Evolutionary conservation across 352 stramenopile genomes (phyloP), one percentile per base, ranked within the genome.

Genomic region (Globisporangium solare): DNA sequence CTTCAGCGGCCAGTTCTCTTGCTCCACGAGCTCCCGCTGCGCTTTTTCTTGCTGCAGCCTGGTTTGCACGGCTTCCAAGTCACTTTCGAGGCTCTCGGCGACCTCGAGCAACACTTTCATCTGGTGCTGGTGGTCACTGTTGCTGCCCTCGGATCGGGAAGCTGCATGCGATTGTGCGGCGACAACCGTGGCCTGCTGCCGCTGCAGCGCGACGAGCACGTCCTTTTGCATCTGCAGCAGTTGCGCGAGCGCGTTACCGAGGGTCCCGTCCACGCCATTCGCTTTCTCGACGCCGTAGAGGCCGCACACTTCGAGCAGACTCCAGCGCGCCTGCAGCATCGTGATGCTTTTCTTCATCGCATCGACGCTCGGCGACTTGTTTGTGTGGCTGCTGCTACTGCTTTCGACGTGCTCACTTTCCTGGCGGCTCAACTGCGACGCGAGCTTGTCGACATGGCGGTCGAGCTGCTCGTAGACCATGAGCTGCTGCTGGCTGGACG

Each of bases 41-140:
- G 68, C 54, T 54, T 79, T 79, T 56, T 90, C 79, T 12, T 73
- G 55, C 13, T 84, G 66, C 3, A 81, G 70, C 3, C 69, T 62
- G 2, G 63, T 50, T 39, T 85, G 73, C 1, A 76, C 62, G 0
- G 57, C 61, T 50, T 87, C 77, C 10, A 90, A 47, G 24, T 90
- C 79, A 14, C 52, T 73, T 57, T 90, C 80, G 0, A 90, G 73
- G 0, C 65, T 68, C 59, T 88, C 77, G 10, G 77, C 78, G 0
- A 88, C 77, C 35, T 88, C 77, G 7, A 90, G 65, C 10, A 90
- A 63, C 47, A 74, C 52, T n/a, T 84, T 79, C 40, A 86, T 74
- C 54, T 87, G 76, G 40, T 58, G 60, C 7, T 67, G 64, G 5
- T 57, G 42, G 27, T 35, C 27, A 35, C 18, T 60, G 46, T 12